A percentile compares a stretch with the other conserved stretches of the same genome.
These are phyloP conservation scores for Oxytropis ochrocephala DNA, from an alignment of 306 rosid genomes.

Conservation along the genomic window DNA sequence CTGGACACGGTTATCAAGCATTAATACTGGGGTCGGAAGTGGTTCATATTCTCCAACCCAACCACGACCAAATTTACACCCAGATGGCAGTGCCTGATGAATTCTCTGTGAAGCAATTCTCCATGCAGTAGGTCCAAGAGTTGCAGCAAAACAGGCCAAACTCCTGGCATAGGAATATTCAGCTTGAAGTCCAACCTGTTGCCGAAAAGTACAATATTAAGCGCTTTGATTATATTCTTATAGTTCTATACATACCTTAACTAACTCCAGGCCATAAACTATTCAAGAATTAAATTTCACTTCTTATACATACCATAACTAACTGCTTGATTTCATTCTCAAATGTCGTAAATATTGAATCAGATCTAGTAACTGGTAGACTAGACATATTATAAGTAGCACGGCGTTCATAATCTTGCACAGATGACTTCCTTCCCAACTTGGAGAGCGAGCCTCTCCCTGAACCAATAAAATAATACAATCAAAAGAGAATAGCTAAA, in stretches of 20 bases:
- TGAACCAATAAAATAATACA: conserved; percentile 33
- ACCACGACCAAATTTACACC: conserved; percentile 86
- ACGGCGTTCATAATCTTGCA: conserved; percentile 75
- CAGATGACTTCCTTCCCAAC: conserved; percentile 65
- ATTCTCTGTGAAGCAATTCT: conserved; percentile 83
- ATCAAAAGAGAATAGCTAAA: conserved; percentile 21
- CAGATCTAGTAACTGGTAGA: conserved; percentile 53
- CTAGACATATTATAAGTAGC: conserved; percentile 54
- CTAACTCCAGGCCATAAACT: conserved; percentile 2
- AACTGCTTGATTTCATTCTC: conserved; percentile 85
- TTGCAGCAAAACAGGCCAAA: conserved; percentile 91
- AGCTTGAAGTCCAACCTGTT: conserved; percentile 96
- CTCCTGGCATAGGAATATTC: conserved; percentile 95
- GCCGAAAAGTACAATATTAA: neutral
- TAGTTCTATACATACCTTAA: too few species aligned
- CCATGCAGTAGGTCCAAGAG: conserved; percentile 92
- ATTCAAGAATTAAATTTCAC: conserved; percentile 18
- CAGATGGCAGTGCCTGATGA: conserved; percentile 79
- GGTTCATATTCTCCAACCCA: conserved; percentile 99
- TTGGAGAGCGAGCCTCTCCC: conserved; percentile 63
- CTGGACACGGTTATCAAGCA: conserved; percentile 50
- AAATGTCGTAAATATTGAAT: conserved; percentile 70
- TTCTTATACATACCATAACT: conserved; percentile 66
- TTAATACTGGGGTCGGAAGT: conserved; percentile 80
- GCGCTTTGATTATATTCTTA: neutral